Conservation (phyloP, 768 basidiomycete species). For the Suillus decipiens region DNA sequence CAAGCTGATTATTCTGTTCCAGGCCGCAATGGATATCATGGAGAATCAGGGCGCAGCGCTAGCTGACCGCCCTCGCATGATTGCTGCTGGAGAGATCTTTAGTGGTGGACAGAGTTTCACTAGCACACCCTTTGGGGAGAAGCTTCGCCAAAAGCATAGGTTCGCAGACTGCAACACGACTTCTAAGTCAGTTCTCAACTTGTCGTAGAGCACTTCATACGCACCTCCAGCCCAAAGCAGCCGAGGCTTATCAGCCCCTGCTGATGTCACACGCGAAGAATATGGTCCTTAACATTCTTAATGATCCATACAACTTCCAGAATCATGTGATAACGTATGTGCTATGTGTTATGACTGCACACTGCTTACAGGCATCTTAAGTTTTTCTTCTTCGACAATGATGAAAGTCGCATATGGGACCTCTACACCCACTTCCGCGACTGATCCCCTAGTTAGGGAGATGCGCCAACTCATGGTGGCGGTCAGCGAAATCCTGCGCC, state of each 20-base stretch:
- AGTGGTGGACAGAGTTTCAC: background rate
- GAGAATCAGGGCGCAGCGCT: background rate
- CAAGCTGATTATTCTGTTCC: background rate
- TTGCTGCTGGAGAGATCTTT: background rate
- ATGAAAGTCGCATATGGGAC: constrained; percentile 1
- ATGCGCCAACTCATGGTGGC: background rate
- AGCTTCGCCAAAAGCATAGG: background rate
- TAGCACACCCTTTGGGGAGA: background rate
- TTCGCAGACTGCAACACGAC: background rate
- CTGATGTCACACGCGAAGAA: background rate
- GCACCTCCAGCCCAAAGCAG: constrained; percentile 1
- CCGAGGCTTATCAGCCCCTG: background rate
- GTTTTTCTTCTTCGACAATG: background rate
- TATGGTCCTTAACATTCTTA: background rate
- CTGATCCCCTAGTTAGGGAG: background rate
- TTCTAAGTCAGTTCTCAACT: background rate
- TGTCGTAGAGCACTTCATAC: background rate
- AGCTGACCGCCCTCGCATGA: background rate
- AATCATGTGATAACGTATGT: background rate
- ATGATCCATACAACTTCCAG: background rate
- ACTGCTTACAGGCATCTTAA: background rate
- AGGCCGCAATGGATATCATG: background rate
- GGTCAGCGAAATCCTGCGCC: constrained; percentile 17
- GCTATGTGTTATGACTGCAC: background rate
- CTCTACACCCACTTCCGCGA: background rate